Evolutionary conservation across 2,329 filamentous ascomycete genomes (phyloP).

Genomic region (Pezicula radicicola): DNA sequence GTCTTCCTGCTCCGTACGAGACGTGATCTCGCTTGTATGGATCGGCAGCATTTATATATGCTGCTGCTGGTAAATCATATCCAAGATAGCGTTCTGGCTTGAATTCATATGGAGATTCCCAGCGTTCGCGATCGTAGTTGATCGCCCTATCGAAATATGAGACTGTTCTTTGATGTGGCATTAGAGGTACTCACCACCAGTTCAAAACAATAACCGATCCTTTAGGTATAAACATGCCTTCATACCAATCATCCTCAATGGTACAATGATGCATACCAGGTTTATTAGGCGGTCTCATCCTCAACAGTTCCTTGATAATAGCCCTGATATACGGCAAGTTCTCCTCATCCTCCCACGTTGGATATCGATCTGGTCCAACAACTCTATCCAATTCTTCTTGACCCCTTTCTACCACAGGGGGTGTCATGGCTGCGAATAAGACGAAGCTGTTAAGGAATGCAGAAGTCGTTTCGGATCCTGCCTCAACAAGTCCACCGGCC

Average conservation of each 20-base stretch:
- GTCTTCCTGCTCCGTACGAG: constrained; percentile 30
- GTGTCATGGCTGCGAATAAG: constrained; percentile 34
- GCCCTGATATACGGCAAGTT: constrained; percentile 38
- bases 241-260: constrained; percentile 28
- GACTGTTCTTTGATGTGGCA: not conserved
- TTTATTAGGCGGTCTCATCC: constrained; percentile 35
- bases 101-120: constrained; percentile 39
- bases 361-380: constrained; percentile 32
- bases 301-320: constrained; percentile 38
- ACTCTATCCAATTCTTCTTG: constrained; percentile 37
- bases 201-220: constrained; percentile 35
- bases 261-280: constrained; percentile 27
- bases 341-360: constrained; percentile 31
- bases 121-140: constrained; percentile 32
- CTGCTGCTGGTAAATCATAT: constrained; percentile 5
- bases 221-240: constrained; percentile 36
- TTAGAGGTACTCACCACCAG: constrained; percentile 22
- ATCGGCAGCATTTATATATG: not conserved
- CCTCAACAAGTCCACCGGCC: constrained; percentile 41
- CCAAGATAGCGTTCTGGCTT: constrained; percentile 35
- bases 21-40: constrained; percentile 26
- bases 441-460: constrained; percentile 28
- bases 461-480: constrained; percentile 30
- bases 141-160: constrained; percentile 28
- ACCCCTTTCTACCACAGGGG: constrained; percentile 32